Conservation (phyloP, 805 yeast species). For the Ogataea haglerorum region DNA sequence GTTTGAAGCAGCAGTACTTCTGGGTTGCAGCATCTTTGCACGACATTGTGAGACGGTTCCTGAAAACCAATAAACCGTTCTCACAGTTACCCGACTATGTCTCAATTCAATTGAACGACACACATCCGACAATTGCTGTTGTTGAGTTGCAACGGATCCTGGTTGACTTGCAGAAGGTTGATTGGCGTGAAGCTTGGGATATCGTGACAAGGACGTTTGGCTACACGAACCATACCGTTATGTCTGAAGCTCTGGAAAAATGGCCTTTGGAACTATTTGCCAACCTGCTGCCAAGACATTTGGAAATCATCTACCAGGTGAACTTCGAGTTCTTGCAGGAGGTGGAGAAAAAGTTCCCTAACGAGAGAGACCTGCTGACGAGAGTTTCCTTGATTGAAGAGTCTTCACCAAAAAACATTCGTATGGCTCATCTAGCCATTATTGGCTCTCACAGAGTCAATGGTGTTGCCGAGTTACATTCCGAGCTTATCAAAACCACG, state of each 20-base stretch:
- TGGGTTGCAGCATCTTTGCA: constrained; percentile 95
- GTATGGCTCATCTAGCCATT: constrained; percentile 91
- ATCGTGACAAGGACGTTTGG: constrained; percentile 80
- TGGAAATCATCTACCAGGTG: constrained; percentile 85
- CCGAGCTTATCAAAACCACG: constrained; percentile 84
- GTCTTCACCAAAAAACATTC: constrained; percentile 70
- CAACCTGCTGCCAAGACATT: constrained; percentile 80
- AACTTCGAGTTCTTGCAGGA: constrained; percentile 72
- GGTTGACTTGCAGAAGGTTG: constrained; percentile 76
- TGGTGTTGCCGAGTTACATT: constrained; percentile 94
- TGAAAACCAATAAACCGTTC: constrained; percentile 77
- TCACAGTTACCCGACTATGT: constrained; percentile 76
- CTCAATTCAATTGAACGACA: constrained; percentile 91
- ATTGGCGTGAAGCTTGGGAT: constrained; percentile 83
- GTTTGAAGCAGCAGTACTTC: constrained; percentile 93
- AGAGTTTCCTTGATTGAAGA: constrained; percentile 87
- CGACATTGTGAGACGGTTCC: constrained; percentile 86
- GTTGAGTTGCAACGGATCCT: constrained; percentile 85
- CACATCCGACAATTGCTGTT: constrained; percentile 90
- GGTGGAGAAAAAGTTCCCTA: constrained; percentile 76
- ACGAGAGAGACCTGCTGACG: constrained; percentile 58
- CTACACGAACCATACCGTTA: constrained; percentile 92
- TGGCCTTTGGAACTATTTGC: constrained; percentile 88
- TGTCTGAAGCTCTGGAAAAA: constrained; percentile 92
- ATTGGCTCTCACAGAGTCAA: constrained; percentile 91